A percentile compares a stretch with the other conserved stretches of the same genome.
Evolutionary conservation across 1,284 basidiomycete genomes (phyloP).

Genomic region (Psilocybe mexicana): DNA sequence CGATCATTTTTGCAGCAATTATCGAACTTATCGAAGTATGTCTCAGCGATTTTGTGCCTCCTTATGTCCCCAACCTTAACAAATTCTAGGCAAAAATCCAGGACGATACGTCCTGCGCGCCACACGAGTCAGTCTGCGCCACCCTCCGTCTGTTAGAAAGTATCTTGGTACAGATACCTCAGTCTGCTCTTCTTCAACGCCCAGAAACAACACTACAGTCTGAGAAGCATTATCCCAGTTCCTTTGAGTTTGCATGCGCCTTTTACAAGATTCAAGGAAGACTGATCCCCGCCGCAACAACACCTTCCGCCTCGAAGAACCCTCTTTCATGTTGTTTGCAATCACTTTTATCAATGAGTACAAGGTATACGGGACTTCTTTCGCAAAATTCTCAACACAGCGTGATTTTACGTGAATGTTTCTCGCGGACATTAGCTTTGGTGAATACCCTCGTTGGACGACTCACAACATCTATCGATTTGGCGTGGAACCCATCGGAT

Average conservation of each 20-base stretch:
- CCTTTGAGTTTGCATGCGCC: slow-evolving; percentile 56
- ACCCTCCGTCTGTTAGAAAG: slow-evolving; percentile 54
- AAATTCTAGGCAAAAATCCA: slow-evolving; percentile 40
- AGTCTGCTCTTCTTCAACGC: slow-evolving; percentile 49
- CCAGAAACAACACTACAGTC: slow-evolving; percentile 43
- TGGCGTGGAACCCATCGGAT: slow-evolving; percentile 55
- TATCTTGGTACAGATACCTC: slow-evolving; percentile 54
- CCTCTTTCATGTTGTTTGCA: slow-evolving; percentile 63
- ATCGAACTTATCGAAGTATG: slow-evolving; percentile 64
- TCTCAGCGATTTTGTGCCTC: slow-evolving; percentile 4
- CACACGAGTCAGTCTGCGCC: slow-evolving; percentile 41
- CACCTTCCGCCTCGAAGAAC: slow-evolving; percentile 31
- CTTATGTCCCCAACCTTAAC: slow-evolving; percentile 1
- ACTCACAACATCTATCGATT: slow-evolving; percentile 37
- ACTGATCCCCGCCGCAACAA: slow-evolving; percentile 1
- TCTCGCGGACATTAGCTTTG: slow-evolving; percentile 50
- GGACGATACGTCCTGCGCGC: slow-evolving; percentile 34
- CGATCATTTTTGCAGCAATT: slow-evolving; percentile 69
- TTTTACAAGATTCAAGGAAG: slow-evolving; percentile 56
- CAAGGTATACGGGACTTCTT: slow-evolving; percentile 43
- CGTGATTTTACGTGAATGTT: slow-evolving; percentile 43
- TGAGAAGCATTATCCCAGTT: slow-evolving; percentile 34
- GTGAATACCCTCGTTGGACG: slow-evolving; percentile 50
- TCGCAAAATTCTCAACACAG: slow-evolving; percentile 30
- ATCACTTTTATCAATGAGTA: slow-evolving; percentile 49